These are phyloP conservation scores for Patellifolia procumbens DNA, from an alignment of 179 eudicot genomes.

Conservation along the genomic window DNA sequence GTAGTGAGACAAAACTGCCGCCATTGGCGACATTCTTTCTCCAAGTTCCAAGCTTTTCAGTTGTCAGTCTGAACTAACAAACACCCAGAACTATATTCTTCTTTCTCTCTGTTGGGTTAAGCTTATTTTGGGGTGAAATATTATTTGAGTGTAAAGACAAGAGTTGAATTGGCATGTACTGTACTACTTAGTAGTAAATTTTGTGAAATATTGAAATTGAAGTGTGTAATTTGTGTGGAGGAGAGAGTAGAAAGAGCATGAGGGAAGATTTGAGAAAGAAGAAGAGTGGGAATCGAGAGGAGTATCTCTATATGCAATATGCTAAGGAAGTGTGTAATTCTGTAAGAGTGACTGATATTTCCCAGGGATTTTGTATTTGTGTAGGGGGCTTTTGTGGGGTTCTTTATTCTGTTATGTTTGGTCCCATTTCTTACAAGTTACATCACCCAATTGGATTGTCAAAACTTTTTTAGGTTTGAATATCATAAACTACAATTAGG, in stretches of 20 bases:
- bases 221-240: neutral
- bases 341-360: too few relatives aligned
- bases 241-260: neutral
- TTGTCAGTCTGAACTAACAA: slow-evolving; percentile 2
- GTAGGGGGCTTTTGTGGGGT: neutral
- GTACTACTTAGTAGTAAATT: too few relatives aligned
- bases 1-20: slow-evolving; percentile 19
- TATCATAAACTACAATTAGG: too few relatives aligned
- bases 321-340: neutral
- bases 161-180: neutral
- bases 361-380: neutral
- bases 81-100: neutral
- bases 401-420: too few relatives aligned
- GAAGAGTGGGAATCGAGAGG: slow-evolving; percentile 9
- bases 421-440: too few relatives aligned
- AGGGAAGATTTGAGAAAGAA: neutral
- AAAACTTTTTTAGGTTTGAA: too few relatives aligned
- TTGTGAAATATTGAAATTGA: too few relatives aligned
- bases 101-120: too few relatives aligned
- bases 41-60: neutral
- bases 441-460: too few relatives aligned
- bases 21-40: slow-evolving; percentile 28
- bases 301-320: too few relatives aligned
- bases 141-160: neutral
- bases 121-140: too few relatives aligned